These are phyloP conservation scores for Lavandula angustifolia DNA, from an alignment of 257 asterid genomes.

Conservation along the genomic window DNA sequence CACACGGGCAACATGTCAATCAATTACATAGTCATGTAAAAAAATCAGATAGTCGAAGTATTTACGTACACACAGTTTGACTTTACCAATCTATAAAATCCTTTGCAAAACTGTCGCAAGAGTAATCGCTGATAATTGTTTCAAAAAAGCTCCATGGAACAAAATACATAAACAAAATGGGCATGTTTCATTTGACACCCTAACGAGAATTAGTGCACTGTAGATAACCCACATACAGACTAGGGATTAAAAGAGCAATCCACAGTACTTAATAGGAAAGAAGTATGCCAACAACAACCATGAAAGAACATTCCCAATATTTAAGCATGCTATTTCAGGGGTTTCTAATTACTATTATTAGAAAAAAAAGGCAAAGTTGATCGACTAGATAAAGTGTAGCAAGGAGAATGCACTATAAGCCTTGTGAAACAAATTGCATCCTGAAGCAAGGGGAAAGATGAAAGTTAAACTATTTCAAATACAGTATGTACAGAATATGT, in stretches of 20 bases:
- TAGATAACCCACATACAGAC: background rate
- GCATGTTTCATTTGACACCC: background rate
- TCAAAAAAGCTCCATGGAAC: background rate
- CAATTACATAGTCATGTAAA: background rate
- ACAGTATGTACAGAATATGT: constrained; percentile 25
- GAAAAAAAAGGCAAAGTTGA: background rate
- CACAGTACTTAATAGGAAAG: background rate
- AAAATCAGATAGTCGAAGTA: background rate
- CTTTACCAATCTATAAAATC: background rate
- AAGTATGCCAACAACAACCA: background rate
- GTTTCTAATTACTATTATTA: background rate
- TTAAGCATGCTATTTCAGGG: background rate
- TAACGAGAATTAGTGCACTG: background rate
- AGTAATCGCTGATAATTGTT: background rate
- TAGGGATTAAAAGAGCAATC: background rate
- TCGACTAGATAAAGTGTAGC: constrained; percentile 2
- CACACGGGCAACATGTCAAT: background rate
- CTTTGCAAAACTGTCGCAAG: background rate
- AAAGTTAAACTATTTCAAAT: background rate
- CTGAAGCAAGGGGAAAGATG: constrained; percentile 7
- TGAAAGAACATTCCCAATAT: background rate
- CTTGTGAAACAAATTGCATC: constrained; percentile 3
- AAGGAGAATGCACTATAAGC: background rate
- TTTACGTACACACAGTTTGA: background rate
- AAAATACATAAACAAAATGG: background rate